These are phyloP conservation scores for Ananas comosus DNA, from an alignment of 176 grass and related monocot genomes.

Conservation along the genomic window DNA sequence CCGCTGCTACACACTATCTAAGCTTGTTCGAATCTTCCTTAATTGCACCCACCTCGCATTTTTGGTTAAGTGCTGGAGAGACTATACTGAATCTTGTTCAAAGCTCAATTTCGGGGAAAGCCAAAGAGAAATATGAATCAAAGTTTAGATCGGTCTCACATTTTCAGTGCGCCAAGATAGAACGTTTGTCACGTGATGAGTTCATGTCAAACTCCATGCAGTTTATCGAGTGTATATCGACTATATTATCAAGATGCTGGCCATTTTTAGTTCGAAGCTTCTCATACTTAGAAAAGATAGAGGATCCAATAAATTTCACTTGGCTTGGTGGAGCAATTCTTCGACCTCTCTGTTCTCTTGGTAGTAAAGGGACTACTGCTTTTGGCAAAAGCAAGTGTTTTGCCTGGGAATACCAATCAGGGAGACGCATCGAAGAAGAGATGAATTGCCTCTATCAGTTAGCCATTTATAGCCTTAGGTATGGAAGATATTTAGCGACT, in stretches of 20 bases:
- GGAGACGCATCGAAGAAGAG: slow-evolving; percentile 16
- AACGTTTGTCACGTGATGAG: slow-evolving; percentile 24
- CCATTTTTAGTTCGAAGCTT: slow-evolving; percentile 45
- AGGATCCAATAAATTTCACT: slow-evolving; percentile 55
- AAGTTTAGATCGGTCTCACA: slow-evolving; percentile 20
- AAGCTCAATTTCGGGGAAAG: slow-evolving; percentile 17
- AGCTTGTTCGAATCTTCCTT: slow-evolving; percentile 67
- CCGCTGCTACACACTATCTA: slow-evolving; percentile 47
- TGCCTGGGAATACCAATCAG: slow-evolving; percentile 17
- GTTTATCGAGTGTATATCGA: slow-evolving; percentile 35
- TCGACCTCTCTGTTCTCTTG: slow-evolving; percentile 16
- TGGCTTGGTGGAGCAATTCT: slow-evolving; percentile 27
- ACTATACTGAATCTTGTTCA: slow-evolving; percentile 43
- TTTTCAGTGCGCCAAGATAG: slow-evolving; percentile 18
- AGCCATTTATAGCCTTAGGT: slow-evolving; percentile 54
- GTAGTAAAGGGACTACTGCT: slow-evolving; percentile 13
- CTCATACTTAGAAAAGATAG: slow-evolving; percentile 47
- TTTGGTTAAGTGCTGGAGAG: slow-evolving; percentile 52
- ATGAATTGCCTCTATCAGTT: slow-evolving; percentile 35
- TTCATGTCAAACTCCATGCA: slow-evolving; percentile 40
- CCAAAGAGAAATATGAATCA: slow-evolving; percentile 12
- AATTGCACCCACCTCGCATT: slow-evolving; percentile 40
- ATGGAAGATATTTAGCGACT: slow-evolving; percentile 57
- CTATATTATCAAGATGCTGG: slow-evolving; percentile 48
- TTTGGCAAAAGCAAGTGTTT: slow-evolving; percentile 3